These are phyloP conservation scores for Orobanche coerulescens DNA, from an alignment of 257 asterid genomes.

Conservation along the genomic window DNA sequence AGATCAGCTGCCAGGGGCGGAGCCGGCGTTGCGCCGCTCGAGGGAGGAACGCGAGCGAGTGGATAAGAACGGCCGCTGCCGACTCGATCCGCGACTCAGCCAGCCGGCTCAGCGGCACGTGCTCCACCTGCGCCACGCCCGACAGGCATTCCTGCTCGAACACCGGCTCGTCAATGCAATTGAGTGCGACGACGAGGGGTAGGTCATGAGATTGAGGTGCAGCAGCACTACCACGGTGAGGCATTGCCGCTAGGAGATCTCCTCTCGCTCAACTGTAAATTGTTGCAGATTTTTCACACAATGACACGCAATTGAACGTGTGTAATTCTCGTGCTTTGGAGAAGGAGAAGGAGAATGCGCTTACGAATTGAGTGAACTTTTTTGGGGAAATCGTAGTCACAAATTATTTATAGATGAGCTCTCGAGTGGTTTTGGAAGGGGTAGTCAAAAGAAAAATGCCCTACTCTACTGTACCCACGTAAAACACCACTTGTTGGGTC, in stretches of 20 bases:
- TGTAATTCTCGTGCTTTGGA: neutral
- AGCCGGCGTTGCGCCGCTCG: conserved; percentile 99
- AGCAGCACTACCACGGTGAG: conserved; percentile 30
- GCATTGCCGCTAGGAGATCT: conserved; percentile 50
- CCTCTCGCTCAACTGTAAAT: conserved; percentile 18
- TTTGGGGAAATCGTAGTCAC: neutral
- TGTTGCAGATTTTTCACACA: conserved; percentile 10
- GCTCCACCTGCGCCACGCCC: conserved; percentile 69
- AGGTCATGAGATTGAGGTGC: conserved; percentile 33
- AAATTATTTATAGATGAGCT: conserved; percentile 3
- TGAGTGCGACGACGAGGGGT: conserved; percentile 76
- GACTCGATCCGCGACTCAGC: conserved; percentile 85
- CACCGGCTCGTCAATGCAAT: conserved; percentile 74
- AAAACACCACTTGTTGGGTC: too few relatives aligned
- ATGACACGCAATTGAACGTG: conserved; percentile 17
- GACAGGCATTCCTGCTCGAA: conserved; percentile 75
- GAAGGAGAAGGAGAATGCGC: neutral
- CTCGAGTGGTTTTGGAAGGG: conserved; percentile 27
- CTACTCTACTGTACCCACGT: conserved; percentile 7
- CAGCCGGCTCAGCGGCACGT: conserved; percentile 83
- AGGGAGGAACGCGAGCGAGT: conserved; percentile 92
- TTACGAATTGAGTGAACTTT: neutral
- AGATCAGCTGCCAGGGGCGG: conserved; percentile 88
- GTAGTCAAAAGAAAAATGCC: conserved; percentile 22
- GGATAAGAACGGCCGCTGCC: conserved; percentile 81